Evolutionary conservation across 2,329 filamentous ascomycete species (phyloP).

Genomic region (Xylariaceae sp.): DNA sequence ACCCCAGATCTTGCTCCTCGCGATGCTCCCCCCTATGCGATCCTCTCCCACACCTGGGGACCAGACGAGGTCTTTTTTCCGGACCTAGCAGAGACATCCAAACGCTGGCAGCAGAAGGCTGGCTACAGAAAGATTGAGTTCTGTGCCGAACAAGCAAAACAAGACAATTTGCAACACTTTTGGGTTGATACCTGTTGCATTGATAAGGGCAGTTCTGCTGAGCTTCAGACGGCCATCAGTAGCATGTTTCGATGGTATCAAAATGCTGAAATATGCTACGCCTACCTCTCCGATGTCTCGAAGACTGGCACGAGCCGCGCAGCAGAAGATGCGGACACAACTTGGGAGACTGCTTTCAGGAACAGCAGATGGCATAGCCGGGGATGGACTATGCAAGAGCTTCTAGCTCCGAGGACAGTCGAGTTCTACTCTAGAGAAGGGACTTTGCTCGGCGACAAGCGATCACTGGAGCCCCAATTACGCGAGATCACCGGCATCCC

Average conservation of each 20-base stretch:
- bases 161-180: constrained; percentile 7
- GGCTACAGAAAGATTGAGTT: constrained; percentile 16
- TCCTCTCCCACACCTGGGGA: constrained; percentile 17
- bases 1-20: background rate
- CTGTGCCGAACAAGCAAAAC: constrained; percentile 13
- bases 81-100: constrained; percentile 9
- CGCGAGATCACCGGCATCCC: constrained; percentile 12
- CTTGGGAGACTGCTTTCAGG: constrained; percentile 2
- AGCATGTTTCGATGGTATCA: too few relatives aligned
- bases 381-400: too few relatives aligned
- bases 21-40: constrained; percentile 15
- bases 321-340: background rate
- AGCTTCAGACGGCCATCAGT: too few relatives aligned
- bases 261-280: constrained; percentile 14
- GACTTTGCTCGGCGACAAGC: constrained; percentile 7
- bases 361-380: too few relatives aligned
- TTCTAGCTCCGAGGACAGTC: constrained; percentile 2
- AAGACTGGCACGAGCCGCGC: too few relatives aligned
- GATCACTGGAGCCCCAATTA: constrained; percentile 7
- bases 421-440: constrained; percentile 11
- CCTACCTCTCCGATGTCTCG: constrained; percentile 19
- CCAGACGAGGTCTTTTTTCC: constrained; percentile 12
- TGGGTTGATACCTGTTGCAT: constrained; percentile 11
- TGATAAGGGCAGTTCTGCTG: constrained; percentile 9
- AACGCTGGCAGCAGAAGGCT: constrained; percentile 9